A percentile compares a stretch with the other conserved stretches of the same genome.
Evolutionary conservation across 495 filamentous ascomycete species (phyloP).

Genomic region (Lasiosphaeriaceae sp.): DNA sequence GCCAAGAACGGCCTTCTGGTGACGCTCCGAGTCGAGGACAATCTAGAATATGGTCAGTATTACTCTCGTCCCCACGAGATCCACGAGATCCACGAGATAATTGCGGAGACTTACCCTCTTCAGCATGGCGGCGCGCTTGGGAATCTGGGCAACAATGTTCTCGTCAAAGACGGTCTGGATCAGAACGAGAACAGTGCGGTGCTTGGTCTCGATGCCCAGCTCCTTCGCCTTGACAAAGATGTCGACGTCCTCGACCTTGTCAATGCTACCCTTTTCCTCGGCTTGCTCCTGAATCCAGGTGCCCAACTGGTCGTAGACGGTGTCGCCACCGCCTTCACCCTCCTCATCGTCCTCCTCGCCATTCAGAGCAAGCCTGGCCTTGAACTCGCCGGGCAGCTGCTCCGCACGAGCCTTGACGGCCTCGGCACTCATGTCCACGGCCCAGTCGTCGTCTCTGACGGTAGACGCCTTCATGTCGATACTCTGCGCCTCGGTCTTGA

Average conservation of each 20-base stretch:
- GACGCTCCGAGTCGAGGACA: constrained; percentile 74
- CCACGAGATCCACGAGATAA: neutral
- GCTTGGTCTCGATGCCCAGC: constrained; percentile 90
- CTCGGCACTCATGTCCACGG: constrained; percentile 89
- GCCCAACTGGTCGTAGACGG: constrained; percentile 85
- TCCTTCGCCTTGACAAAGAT: constrained; percentile 97
- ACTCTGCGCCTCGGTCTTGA: constrained; percentile 75
- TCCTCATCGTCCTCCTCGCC: constrained; percentile 82
- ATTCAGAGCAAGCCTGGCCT: constrained; percentile 80
- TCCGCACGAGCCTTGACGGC: constrained; percentile 91
- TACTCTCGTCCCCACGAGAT: neutral
- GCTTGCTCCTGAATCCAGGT: constrained; percentile 84
- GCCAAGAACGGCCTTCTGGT: constrained; percentile 96
- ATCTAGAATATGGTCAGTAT: constrained; percentile 52
- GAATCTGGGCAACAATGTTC: constrained; percentile 76
- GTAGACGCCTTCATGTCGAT: constrained; percentile 56
- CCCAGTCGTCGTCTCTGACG: constrained; percentile 85
- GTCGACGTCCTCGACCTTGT: constrained; percentile 76
- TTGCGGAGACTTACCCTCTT: constrained; percentile 61
- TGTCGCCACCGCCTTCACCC: constrained; percentile 70
- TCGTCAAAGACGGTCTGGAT: constrained; percentile 93
- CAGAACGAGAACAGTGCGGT: constrained; percentile 87
- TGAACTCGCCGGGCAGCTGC: constrained; percentile 85
- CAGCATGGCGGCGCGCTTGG: constrained; percentile 73
- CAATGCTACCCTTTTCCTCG: constrained; percentile 63